Base-by-base conservation (phyloP, 441 rosid species). In the Syzygium malaccense region DNA sequence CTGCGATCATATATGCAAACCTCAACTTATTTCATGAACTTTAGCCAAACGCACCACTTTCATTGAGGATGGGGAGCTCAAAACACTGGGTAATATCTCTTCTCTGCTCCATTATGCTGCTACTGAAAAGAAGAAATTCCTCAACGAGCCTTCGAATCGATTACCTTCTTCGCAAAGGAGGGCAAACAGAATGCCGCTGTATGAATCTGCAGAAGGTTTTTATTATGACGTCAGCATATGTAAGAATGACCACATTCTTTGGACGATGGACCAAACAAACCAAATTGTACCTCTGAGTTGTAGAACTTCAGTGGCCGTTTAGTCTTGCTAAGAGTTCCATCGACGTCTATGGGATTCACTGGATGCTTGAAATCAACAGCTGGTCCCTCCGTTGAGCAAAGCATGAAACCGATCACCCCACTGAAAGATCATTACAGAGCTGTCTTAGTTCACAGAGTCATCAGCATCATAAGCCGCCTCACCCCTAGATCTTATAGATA, bases 341-440 rank as follows among this genome's bases (percentile, higher is more conserved):
- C 88, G 9, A 90, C 91, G 84, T 95, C 97, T 20, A 96, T 94
- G 15, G 95, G 93, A 89, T 93, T 96, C 85, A 94, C 94, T 20
- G 99, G 99, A 88, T 96, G 94, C 95, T 96, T 97, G 94, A 97
- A 97, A 91, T 96, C 97, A 56, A 97, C 98, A 23, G 92, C 51
- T 32, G 99, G 98, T 30, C 99, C 99, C 90, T 96, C 99, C 3
- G 96, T 95, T 19, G 99, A 94, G 92, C 99, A 97, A 86, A 97
- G 98, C 99, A 97, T 96, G 93, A 96, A 97, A 49, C 99, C 99
- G 6, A 97, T 97, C 91, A 96, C 97, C 26, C 99, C 99, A 91
- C 99, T 97, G 92, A 86, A 89, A 90, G 66, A 75, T 75, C n/a
- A 75, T 75, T 41, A 41, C 14, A 3, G 18, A 41, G 10, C 18